Evolutionary conservation across 2,329 filamentous ascomycete species (phyloP), one percentile per base, ranked within the genome.

Genomic region (Cercospora zeina): DNA sequence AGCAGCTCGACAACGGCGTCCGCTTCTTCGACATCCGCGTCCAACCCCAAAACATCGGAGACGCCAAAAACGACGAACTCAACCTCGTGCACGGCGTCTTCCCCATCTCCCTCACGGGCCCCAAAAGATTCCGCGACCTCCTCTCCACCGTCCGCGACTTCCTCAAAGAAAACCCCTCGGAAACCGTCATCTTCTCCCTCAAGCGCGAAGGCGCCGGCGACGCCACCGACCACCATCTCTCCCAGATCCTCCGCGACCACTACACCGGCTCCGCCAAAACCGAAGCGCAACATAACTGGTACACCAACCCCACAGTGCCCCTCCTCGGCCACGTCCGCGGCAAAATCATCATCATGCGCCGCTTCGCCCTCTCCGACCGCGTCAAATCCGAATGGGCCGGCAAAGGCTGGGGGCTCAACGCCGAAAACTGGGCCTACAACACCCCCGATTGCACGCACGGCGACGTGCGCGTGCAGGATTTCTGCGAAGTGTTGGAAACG

Each of bases 1-100:
- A 88, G 58, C 95, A 99, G 77, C 85, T 99, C 30, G 82, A 87
- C 61, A 93, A 96, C 74, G 95, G 95, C 30, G 89, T 97, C 50
- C 91, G 95, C 56, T 97, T 97, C 81, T 87, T 99, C 68, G 95
- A 99, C 74, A 85, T 99, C 65, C 87, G 95, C 56, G 89, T 97
- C 1, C 87, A 89, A 69, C 86, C 86, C 1, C 80, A 82, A 31
- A 80, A 80, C 57, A 81, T 85, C 1, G 79, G 83, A 1, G 81
- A 89, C 58, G 74, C 78, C 0, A 80, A 81, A 65, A 67, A 68
- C 67, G 86, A 91, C 73, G 83, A 85, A 42, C 83, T 97, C 14
- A 80, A 87, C 58, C 89, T 99, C 31, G 93, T 97, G 4, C 95
- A 99, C 79, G 87, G 89, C 71, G 90, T 86, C 24, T 97, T 97